phyloP scores from a whole-genome alignment of 305 asterid genomes.

The Rubia peregrina region DNA sequence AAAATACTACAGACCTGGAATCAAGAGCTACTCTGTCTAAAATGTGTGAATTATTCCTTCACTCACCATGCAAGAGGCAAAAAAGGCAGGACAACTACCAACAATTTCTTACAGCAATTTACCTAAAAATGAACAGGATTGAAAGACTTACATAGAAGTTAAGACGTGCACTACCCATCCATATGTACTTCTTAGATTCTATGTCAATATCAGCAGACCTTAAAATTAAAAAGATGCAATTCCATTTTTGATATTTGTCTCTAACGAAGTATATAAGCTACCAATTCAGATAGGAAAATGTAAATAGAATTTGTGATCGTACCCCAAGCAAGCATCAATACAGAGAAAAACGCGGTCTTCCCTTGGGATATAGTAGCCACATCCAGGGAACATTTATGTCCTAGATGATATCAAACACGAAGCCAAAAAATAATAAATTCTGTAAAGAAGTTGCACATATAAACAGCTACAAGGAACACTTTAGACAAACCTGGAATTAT shows the following conservation, averaged over 20 bases:
- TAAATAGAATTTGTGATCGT: constrained; percentile 9
- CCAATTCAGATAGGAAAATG: neutral
- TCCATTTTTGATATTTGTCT: neutral
- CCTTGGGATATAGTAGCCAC: constrained; percentile 78
- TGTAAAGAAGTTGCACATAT: neutral
- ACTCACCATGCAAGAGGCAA: neutral
- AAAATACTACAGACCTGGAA: no score
- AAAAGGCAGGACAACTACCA: neutral
- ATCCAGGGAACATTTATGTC: constrained; percentile 73
- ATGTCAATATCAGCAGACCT: constrained; percentile 96
- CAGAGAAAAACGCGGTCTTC: constrained; percentile 52
- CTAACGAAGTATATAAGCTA: neutral
- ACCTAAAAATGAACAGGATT: neutral
- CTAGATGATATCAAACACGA: constrained; percentile 29
- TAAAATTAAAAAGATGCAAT: constrained; percentile 9
- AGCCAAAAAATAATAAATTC: neutral
- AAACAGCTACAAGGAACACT: neutral
- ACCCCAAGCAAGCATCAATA: constrained; percentile 99
- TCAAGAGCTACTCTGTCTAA: neutral
- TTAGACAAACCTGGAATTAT: constrained; percentile 59
- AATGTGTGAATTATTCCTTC: neutral
- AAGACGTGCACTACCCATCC: constrained; percentile 99
- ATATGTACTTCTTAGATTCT: constrained; percentile 92
- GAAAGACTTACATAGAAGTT: constrained; percentile 71
- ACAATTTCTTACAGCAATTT: neutral